phyloP scores from a whole-genome alignment of 2,329 filamentous ascomycete species.

The Trichoderma asperellum region DNA sequence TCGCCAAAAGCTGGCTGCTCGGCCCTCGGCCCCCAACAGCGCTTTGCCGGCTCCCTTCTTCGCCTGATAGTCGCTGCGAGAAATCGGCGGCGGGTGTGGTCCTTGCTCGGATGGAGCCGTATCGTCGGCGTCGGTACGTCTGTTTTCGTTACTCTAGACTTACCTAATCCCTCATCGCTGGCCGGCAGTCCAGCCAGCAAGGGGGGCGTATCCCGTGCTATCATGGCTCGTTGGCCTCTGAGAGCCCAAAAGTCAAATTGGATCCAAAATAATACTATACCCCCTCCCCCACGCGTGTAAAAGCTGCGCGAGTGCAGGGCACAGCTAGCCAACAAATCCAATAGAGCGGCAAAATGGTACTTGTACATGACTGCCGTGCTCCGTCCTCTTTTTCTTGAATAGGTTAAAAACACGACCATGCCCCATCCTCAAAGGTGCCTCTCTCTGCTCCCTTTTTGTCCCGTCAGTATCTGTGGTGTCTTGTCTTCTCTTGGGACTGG shows the following conservation, averaged over 20 bases:
- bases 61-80: constrained; percentile 15
- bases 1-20: constrained; percentile 13
- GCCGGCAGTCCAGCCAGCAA: constrained; percentile 22
- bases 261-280: constrained; percentile 25
- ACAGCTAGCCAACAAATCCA: constrained; percentile 25
- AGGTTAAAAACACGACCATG: constrained; percentile 30
- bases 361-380: constrained; percentile 18
- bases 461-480: constrained; percentile 22
- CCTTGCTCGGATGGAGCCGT: constrained; percentile 27
- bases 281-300: constrained; percentile 29
- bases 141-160: constrained; percentile 30
- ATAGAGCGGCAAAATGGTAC: constrained; percentile 26
- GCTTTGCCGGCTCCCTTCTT: constrained; percentile 16
- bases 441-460: constrained; percentile 17
- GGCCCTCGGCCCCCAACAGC: constrained; percentile 19
- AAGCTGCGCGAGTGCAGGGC: constrained; percentile 25
- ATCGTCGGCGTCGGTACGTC: background rate
- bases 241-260: constrained; percentile 26
- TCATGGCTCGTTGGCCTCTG: constrained; percentile 16
- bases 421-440: constrained; percentile 18
- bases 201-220: constrained; percentile 19
- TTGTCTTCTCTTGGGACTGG: constrained; percentile 22
- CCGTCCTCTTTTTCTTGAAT: constrained; percentile 24
- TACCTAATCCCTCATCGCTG: constrained; percentile 28
- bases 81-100: constrained; percentile 18